These are phyloP conservation scores for Crithidia fasciculata DNA, from an alignment of 208 protist genomes.

Conservation along the genomic window DNA sequence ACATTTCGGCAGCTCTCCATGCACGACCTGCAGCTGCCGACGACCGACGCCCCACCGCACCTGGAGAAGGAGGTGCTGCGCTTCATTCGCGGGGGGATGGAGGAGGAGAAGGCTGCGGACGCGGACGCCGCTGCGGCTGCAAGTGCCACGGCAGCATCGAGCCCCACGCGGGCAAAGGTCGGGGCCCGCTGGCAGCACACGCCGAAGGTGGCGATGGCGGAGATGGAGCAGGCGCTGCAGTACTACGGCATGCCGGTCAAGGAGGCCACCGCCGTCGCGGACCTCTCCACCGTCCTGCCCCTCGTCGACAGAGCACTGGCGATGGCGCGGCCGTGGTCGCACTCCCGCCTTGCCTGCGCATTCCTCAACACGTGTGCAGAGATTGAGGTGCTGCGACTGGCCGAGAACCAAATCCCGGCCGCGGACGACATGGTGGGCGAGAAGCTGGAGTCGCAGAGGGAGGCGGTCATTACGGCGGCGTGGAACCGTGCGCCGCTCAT, in stretches of 20 bases:
- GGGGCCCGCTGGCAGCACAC: constrained; percentile 16
- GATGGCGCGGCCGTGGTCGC: constrained; percentile 16
- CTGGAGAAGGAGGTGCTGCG: constrained; percentile 62
- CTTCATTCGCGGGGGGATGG: constrained; percentile 67
- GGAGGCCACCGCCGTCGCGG: not conserved
- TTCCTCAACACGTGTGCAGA: constrained; percentile 16
- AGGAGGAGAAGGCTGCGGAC: not conserved
- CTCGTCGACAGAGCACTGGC: constrained; percentile 9
- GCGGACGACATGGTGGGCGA: constrained; percentile 26
- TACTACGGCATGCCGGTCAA: constrained; percentile 22
- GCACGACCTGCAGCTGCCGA: constrained; percentile 64
- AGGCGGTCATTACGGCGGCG: constrained; percentile 28
- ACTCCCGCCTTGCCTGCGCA: constrained; percentile 15
- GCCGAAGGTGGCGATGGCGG: constrained; percentile 1
- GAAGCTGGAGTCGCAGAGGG: constrained; percentile 16
- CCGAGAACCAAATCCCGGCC: constrained; percentile 21
- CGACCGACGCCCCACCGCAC: constrained; percentile 44
- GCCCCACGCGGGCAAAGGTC: constrained; percentile 1
- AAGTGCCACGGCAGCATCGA: not conserved
- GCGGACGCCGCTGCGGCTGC: not conserved
- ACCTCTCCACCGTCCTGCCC: constrained; percentile 12
- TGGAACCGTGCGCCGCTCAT: constrained; percentile 18
- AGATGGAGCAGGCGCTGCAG: constrained; percentile 29
- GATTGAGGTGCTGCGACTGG: constrained; percentile 18
- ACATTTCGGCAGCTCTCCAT: constrained; percentile 60